phyloP scores from a whole-genome alignment of 2,329 filamentous ascomycete genomes.

The Coniochaeta sp. region DNA sequence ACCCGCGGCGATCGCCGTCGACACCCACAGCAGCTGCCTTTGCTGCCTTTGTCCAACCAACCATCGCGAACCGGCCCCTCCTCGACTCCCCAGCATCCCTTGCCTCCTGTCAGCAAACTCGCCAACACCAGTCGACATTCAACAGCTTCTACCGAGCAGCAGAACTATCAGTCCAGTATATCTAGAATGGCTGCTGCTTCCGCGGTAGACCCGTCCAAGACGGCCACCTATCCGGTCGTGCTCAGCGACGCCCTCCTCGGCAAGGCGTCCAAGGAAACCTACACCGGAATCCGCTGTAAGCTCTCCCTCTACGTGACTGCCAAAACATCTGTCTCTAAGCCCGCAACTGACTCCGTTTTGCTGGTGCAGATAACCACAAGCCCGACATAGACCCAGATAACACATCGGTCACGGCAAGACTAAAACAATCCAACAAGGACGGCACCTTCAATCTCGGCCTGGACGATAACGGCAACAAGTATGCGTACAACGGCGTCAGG shows the following conservation, averaged over 20 bases:
- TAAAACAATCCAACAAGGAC: slow-evolving; percentile 45
- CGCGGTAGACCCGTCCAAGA: slow-evolving; percentile 52
- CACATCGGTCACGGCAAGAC: slow-evolving; percentile 38
- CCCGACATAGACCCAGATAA: slow-evolving; percentile 42
- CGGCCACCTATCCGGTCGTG: slow-evolving; percentile 55
- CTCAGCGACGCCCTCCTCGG: slow-evolving; percentile 55
- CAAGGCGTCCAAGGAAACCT: slow-evolving; percentile 48
- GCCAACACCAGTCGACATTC: neutral
- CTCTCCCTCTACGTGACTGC: neutral
- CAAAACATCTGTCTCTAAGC: too few relatives aligned
- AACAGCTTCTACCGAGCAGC: neutral
- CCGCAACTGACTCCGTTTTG: slow-evolving; percentile 11
- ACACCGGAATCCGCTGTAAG: slow-evolving; percentile 55
- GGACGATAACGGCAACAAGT: slow-evolving; percentile 46
- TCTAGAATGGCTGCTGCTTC: slow-evolving; percentile 8
- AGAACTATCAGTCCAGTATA: neutral
- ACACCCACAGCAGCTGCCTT: neutral
- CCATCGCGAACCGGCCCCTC: neutral
- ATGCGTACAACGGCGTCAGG: slow-evolving; percentile 54
- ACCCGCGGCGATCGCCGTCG: neutral
- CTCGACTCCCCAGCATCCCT: neutral
- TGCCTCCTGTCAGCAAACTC: neutral
- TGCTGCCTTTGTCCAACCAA: neutral
- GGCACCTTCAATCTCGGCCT: slow-evolving; percentile 50
- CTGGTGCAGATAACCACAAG: slow-evolving; percentile 53